A percentile compares a stretch with the other conserved stretches of the same genome.
Conservation (phyloP, 176 grass and related monocot species). For the Bonia amplexicaulis region DNA sequence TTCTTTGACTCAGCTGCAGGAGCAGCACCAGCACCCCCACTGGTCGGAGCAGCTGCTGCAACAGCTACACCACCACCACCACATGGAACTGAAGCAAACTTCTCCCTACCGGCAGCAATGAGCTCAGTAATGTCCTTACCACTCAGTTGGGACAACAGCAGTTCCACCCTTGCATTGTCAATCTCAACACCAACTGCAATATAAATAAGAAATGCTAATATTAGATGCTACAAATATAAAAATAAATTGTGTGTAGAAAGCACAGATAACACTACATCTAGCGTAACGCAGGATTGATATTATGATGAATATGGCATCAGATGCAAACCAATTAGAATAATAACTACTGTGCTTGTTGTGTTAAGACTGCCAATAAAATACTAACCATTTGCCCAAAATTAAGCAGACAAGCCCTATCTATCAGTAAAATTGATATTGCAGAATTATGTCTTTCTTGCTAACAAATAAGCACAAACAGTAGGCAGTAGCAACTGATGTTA, state of each 20-base stretch:
- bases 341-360: not conserved
- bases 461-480: not conserved
- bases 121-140: slow-evolving; percentile 24
- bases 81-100: slow-evolving; percentile 32
- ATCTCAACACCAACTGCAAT: slow-evolving; percentile 47
- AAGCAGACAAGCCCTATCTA: not conserved
- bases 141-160: slow-evolving; percentile 29
- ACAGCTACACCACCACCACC: slow-evolving; percentile 7
- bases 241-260: not conserved
- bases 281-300: not conserved
- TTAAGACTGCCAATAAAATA: not conserved
- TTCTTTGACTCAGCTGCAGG: slow-evolving; percentile 50
- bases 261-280: not conserved
- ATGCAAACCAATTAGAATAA: not conserved
- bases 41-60: not conserved
- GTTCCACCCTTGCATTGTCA: slow-evolving; percentile 37
- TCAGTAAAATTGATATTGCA: not conserved
- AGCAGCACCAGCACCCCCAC: slow-evolving; percentile 1
- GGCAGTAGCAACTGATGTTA: no score
- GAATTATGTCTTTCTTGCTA: not conserved
- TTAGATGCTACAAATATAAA: not conserved
- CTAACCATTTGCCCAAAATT: not conserved
- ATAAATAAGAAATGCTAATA: no score
- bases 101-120: slow-evolving; percentile 16
- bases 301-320: not conserved